Evolutionary conservation across 2,329 filamentous ascomycete species (phyloP), one percentile per base, ranked within the genome.

Genomic region (Cladophialophora yegresii): DNA sequence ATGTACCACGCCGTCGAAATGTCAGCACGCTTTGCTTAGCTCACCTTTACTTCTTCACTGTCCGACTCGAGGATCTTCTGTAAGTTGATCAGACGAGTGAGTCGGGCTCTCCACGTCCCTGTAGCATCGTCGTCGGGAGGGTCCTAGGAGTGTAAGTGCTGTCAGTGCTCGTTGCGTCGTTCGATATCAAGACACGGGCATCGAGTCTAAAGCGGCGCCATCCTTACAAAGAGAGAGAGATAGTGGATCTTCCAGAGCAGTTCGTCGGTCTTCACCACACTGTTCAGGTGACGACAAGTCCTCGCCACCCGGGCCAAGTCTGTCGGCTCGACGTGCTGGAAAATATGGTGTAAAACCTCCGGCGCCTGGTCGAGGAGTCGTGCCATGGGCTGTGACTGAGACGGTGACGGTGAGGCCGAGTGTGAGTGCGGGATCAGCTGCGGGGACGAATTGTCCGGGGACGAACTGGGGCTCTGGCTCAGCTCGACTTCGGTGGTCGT

Each of bases 241-340:
- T 90, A 92, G 6, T 90, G 77, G 23, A 83, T 81, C 64, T 84
- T 87, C 74, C 82, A 88, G 12, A 92, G 77, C 8, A 84, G 77
- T 16, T 75, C 73, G 72, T 92, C 90, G 50, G 79, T 80, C 55
- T 77, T 79, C 58, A 89, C 79, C 67, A 85, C 84, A 36, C 77
- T 74, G 64, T 84, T 76, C 54, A 92, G 76, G 10, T 71, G 73
- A 20, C 76, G 80, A 73, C 84, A 89, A 54, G 82, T 82, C 64
- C 74, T 75, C 43, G 81, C 79, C 51, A 89, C 72, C 7, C 76
- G 73, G 1, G 80, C 78, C 8, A 91, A 76, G 67, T 90, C 87
- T 47, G 75, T 73, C 1, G 86, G 84, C 30, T 83, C 76, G 43
- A 89, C 79, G 68, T 82, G 80, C 63, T 74, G 75, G 67, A 91